Conservation (phyloP, 108 stramenopile genomes). For the Discostella pseudostelligera region DNA sequence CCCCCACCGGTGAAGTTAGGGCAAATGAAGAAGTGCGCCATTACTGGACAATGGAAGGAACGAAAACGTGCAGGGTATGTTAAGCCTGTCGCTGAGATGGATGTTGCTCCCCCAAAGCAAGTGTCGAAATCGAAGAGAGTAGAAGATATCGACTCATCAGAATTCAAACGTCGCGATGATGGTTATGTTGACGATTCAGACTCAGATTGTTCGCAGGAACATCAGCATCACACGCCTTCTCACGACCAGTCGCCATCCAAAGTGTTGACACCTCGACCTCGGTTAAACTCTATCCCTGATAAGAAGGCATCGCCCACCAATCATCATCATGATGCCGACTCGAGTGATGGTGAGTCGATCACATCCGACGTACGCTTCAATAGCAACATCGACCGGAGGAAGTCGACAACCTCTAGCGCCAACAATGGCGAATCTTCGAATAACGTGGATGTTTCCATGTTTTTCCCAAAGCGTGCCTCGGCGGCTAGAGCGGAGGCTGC, state of each 20-base stretch:
- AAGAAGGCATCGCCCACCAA: constrained; percentile 4
- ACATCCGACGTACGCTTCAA: constrained; percentile 4
- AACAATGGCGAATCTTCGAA: background rate
- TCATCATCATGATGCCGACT: constrained; percentile 25
- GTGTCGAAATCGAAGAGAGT: constrained; percentile 1
- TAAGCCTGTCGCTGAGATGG: constrained; percentile 1
- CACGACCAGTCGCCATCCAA: constrained; percentile 2
- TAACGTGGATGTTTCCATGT: constrained; percentile 8
- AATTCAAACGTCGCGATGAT: background rate
- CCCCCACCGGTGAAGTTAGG: constrained; percentile 38
- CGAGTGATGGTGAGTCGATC: constrained; percentile 41
- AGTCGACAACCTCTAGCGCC: constrained; percentile 1
- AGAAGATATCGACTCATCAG: background rate
- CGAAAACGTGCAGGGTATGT: constrained; percentile 19
- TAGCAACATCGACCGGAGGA: background rate
- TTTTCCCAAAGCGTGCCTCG: constrained; percentile 42
- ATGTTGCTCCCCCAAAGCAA: constrained; percentile 1
- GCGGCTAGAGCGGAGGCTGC: constrained; percentile 46
- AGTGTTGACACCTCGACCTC: constrained; percentile 37
- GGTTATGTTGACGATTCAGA: constrained; percentile 3
- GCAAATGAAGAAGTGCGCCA: constrained; percentile 29
- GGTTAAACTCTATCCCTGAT: constrained; percentile 14
- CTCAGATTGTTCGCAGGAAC: constrained; percentile 15
- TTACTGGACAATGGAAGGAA: constrained; percentile 32
- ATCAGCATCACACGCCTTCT: background rate